phyloP scores from a whole-genome alignment of 2,329 filamentous ascomycete species.

The Plenodomus tracheiphilus region DNA sequence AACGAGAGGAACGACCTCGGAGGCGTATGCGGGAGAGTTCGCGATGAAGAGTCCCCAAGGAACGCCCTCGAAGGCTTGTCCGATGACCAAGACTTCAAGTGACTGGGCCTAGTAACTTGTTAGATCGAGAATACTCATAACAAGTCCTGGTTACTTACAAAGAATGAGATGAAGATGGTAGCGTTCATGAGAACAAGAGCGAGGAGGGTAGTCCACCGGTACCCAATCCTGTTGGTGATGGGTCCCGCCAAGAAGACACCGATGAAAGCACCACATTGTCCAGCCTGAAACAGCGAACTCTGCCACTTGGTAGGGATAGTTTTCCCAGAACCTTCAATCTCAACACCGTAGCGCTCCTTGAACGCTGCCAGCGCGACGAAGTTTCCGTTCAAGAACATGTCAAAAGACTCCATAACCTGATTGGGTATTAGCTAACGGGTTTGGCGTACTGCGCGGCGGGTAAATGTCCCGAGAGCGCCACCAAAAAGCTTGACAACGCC shows the following conservation, averaged over 20 bases:
- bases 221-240: conserved; percentile 60
- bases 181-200: conserved; percentile 60
- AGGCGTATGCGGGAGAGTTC: conserved; percentile 64
- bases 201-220: conserved; percentile 59
- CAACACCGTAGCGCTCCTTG: conserved; percentile 52
- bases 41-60: conserved; percentile 68
- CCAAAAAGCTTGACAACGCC: no score
- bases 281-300: conserved; percentile 58
- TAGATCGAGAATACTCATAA: background rate
- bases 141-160: conserved; percentile 29
- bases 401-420: conserved; percentile 67
- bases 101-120: conserved; percentile 41
- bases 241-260: conserved; percentile 64
- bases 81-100: conserved; percentile 52
- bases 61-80: conserved; percentile 63
- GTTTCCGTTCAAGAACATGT: conserved; percentile 62
- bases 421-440: no score
- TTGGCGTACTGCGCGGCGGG: background rate
- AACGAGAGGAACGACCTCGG: conserved; percentile 62
- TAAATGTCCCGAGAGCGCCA: background rate
- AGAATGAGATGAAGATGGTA: conserved; percentile 64
- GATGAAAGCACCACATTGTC: conserved; percentile 62
- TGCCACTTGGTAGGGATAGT: conserved; percentile 60
- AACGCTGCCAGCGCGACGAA: conserved; percentile 60
- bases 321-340: conserved; percentile 21